Evolutionary conservation across 1,284 basidiomycete species (phyloP), one percentile per base, ranked within the genome.

Genomic region (Meripilus lineatus): DNA sequence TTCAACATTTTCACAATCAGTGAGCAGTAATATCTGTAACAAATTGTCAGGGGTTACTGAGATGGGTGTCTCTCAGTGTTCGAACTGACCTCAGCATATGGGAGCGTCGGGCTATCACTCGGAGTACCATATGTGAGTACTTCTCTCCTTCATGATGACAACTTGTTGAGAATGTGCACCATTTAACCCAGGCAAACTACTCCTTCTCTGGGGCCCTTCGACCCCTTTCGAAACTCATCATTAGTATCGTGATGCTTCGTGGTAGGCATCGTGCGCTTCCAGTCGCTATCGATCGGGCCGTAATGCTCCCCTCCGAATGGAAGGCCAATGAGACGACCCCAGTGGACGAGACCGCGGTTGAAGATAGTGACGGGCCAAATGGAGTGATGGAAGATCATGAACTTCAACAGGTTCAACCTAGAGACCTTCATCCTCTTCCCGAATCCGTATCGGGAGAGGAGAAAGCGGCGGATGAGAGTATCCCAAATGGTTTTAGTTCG

Each of bases 221-320:
- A 6, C 80, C 85, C 0, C 65, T 96, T 3, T 93, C 92, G 0
- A 98, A 97, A 64, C 72, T 98, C 18, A 83, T 97, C 42, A 61
- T 97, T 17, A 82, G 79, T 53, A 60, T 75, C 3, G 92, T 97
- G 52, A 97, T 98, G 91, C 72, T 98, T 44, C 84, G 94, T 50
- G 94, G 94, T 6, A 77, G 93, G 10, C 94, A 98, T 65, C 81
- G 95, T 38, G 92, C 92, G 28, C 67, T 93, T 4, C 89, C 89
- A 0, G 84, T 88, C 14, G 91, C 92, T 14, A 93, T 96, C 47
- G 89, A 95, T 64, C 84, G 92, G 22, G 89, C 92, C 1, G 75
- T 89, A 42, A 72, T 89, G 62, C 68, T 89, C n/a, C 86, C 85
- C 1, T 68, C 68, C 45, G 81, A 84, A 50, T 79, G n/a, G n/a